phyloP scores from a whole-genome alignment of 202 grass and related monocot genomes.

The Zoysia matrella region DNA sequence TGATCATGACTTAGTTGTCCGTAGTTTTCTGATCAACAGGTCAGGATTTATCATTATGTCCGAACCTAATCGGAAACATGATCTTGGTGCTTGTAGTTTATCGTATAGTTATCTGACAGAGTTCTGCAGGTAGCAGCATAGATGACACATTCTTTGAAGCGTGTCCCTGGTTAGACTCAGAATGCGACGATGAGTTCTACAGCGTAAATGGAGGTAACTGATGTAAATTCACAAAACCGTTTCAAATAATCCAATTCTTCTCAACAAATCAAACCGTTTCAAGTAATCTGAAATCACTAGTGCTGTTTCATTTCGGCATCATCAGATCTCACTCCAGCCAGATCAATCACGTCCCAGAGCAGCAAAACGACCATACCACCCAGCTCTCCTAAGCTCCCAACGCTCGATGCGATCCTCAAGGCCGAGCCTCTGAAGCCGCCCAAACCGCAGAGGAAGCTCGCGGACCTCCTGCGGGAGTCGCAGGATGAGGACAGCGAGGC shows the following conservation, averaged over 20 bases:
- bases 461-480: constrained; percentile 48
- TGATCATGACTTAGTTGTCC: constrained; percentile 11
- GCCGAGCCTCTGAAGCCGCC: constrained; percentile 35
- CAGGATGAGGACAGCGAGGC: constrained; percentile 4
- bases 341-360: constrained; percentile 20
- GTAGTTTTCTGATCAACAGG: neutral
- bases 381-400: constrained; percentile 15
- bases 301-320: neutral
- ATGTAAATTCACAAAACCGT: neutral
- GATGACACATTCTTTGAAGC: constrained; percentile 79
- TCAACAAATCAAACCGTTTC: neutral
- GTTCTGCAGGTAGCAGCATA: constrained; percentile 55
- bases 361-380: neutral
- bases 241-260: neutral
- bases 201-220: constrained; percentile 84
- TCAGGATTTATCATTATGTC: neutral
- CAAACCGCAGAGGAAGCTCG: constrained; percentile 9
- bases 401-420: constrained; percentile 39
- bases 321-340: constrained; percentile 49
- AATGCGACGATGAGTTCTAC: constrained; percentile 90
- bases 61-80: neutral
- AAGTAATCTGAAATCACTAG: neutral
- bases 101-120: neutral
- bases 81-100: constrained; percentile 8
- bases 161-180: constrained; percentile 74